Evolutionary conservation across 768 basidiomycete species (phyloP), one percentile per base, ranked within the genome.

Genomic region (Suillus spraguei): DNA sequence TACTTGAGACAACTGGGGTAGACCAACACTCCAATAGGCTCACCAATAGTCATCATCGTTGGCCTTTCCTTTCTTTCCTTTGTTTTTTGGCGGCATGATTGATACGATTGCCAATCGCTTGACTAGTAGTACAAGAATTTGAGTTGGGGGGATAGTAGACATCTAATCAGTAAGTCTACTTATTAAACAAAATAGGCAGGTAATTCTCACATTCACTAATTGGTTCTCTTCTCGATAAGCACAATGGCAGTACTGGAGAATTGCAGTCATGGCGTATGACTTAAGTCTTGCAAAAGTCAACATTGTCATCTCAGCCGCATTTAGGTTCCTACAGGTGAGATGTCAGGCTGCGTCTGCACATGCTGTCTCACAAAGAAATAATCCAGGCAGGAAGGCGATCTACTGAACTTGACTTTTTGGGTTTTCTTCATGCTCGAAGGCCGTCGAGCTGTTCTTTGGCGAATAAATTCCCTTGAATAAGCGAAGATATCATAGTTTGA

Each of bases 1-100:
- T 60, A 47, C 56, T 39, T 61, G 46, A 55, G 67, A 66, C 74
- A 64, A 60, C 50, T 28, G 22, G 53, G 60, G 42, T 17, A 60
- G 52, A 64, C 63, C 63, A 5, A 50, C 4, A 69, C 52, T 41
- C 49, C 47, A 59, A 62, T 60, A 56, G 60, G 67, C 79, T 64
- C 65, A 93, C 94, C 94, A 97, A 78, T 84, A 91, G 44, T 85
- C 88, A 66, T 96, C 94, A 68, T 90, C 87, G 50, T 80, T 81
- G 69, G 87, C 90, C 80, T 95, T 95, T 36, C 83, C 87, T 71
- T 95, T 96, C 81, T 96, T 97, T 67, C 90, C 94, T 73, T 94
- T 94, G 73, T 81, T 84, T 74, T 89, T 89, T 35, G 88, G 87
- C 38, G 88, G 62, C 76, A 75, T 75, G 42, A 58, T 41, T 20